Base-by-base conservation (phyloP, 2,329 filamentous ascomycete genomes). In the Fusarium zealandicum region DNA sequence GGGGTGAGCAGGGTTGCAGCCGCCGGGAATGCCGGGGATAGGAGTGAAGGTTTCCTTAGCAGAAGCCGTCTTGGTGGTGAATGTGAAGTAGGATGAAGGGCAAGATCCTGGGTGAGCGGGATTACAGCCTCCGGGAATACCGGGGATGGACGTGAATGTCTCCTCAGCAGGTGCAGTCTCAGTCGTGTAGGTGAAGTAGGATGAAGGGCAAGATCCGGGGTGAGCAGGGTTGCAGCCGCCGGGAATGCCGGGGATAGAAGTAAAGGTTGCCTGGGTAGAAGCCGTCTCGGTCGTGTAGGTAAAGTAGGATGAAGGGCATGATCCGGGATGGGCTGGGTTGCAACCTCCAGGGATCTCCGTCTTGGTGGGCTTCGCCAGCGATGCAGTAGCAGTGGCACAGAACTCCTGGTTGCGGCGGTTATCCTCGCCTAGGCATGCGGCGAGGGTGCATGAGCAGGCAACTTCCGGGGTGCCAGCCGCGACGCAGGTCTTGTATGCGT, bases 1-100 rank as follows among this genome's bases (percentile, higher is more conserved):
- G 13, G 50, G 54, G n/a, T 57, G 54, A 12, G 54, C 54, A 27
- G 54, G 54, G 22, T 57, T 57, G 41, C 55, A 59, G 3, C 47
- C 55, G 20, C 51, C 51, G 12, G 54, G 54, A 27, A 54, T 57
- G 17, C 37, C 48, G n/a, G 54, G 28, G 4, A 47, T 40, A 6
- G 55, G 13, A 5, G 46, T 51, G 25, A 50, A 49, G 5, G 54
- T 51, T 7, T 20, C 11, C 41, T 44, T 35, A 10, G 25, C 27
- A 10, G 33, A 43, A 13, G 13, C 17, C 16, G 32, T 32, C 31
- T 31, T 27, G 6, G 41, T 45, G 16, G 54, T 46, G 6, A 49
- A 22, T 11, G 46, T 57, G 9, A 43, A 39, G 38, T 52, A 50
- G 4, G 22, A 48, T 0, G 54, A 51, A 5, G 54, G 50, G 9